These are phyloP conservation scores for Hyphopichia wangnamkhiaoensis DNA, from an alignment of 1,139 yeast genomes.

Conservation along the genomic window DNA sequence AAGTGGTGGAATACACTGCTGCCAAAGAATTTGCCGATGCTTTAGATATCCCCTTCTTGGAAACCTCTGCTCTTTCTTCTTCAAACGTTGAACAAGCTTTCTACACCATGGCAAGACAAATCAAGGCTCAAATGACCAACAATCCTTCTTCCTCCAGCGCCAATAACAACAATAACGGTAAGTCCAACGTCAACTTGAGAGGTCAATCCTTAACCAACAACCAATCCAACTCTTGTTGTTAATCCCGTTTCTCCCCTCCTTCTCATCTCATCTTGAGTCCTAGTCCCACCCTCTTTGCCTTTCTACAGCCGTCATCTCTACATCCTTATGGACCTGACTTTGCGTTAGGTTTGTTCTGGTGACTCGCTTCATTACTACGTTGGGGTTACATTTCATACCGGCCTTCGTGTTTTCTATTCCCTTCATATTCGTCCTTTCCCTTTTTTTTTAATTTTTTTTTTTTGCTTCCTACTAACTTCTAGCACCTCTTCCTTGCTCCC, in stretches of 20 bases:
- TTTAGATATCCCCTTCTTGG: constrained; percentile 92
- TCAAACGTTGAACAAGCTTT: constrained; percentile 98
- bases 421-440: too few species aligned
- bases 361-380: too few species aligned
- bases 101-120: constrained; percentile 98
- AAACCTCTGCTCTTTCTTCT: constrained; percentile 93
- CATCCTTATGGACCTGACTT: background rate
- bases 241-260: constrained; percentile 11
- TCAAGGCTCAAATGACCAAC: constrained; percentile 92
- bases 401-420: too few species aligned
- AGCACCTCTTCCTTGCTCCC: too few species aligned
- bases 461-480: too few species aligned
- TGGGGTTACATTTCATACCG: too few species aligned
- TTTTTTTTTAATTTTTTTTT: too few species aligned
- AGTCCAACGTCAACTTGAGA: constrained; percentile 79
- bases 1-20: constrained; percentile 92
- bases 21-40: constrained; percentile 99
- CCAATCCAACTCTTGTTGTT: constrained; percentile 79
- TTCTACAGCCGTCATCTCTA: background rate
- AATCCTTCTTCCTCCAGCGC: constrained; percentile 45
- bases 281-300: background rate
- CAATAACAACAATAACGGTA: constrained; percentile 43
- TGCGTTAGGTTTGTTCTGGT: too few species aligned
- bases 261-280: background rate
- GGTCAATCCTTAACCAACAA: constrained; percentile 82